phyloP scores from a whole-genome alignment of 768 basidiomycete species.

The Phylloporus sp. region DNA sequence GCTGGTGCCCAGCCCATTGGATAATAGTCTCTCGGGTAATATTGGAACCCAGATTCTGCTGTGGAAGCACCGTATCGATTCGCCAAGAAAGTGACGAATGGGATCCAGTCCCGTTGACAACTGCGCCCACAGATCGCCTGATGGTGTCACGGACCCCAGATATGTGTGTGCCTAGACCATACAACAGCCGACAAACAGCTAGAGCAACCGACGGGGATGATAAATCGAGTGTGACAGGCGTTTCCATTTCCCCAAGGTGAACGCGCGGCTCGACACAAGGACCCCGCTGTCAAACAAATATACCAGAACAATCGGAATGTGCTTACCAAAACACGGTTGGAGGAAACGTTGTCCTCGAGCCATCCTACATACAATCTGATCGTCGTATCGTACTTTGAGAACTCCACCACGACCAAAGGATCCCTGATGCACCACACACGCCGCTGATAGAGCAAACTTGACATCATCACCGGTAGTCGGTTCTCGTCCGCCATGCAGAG shows the following conservation, averaged over 20 bases:
- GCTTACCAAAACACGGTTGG: slow-evolving; percentile 1
- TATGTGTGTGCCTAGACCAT: not conserved
- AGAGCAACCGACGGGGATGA: slow-evolving; percentile 6
- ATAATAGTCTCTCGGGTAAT: not conserved
- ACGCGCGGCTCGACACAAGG: slow-evolving; percentile 3
- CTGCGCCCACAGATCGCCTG: slow-evolving; percentile 2
- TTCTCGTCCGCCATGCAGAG: slow-evolving; percentile 9
- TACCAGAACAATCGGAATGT: not conserved
- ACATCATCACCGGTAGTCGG: slow-evolving; percentile 5
- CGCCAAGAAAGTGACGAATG: slow-evolving; percentile 4
- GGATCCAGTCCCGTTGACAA: not conserved
- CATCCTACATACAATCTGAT: slow-evolving; percentile 4
- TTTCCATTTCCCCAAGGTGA: slow-evolving; percentile 5
- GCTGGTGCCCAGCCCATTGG: slow-evolving; percentile 1
- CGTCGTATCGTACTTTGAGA: slow-evolving; percentile 5
- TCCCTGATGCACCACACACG: slow-evolving; percentile 3
- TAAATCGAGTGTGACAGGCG: slow-evolving; percentile 2
- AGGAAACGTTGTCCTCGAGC: not conserved
- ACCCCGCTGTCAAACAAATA: not conserved
- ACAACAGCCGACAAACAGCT: not conserved
- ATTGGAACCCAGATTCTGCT: not conserved
- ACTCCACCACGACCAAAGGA: slow-evolving; percentile 3
- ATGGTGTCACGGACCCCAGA: too few species aligned
- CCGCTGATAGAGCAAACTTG: slow-evolving; percentile 5
- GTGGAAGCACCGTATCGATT: slow-evolving; percentile 1